Base-by-base conservation (phyloP, 1,284 basidiomycete genomes). In the Naganishia cerealis region DNA sequence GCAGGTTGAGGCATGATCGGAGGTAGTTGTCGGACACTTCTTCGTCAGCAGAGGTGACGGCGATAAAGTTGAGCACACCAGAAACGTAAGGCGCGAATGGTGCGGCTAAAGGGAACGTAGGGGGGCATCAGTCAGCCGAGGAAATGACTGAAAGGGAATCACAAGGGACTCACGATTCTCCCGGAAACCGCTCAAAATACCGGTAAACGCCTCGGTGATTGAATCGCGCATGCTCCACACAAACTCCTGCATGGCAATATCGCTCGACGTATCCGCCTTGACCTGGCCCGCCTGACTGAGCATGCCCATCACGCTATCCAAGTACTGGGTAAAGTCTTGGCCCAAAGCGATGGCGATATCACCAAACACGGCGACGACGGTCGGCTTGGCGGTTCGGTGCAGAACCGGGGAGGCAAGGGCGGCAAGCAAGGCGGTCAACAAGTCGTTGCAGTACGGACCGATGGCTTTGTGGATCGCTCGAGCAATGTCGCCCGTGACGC, bases 291-390 rank as follows among this genome's bases (percentile, higher is more conserved):
- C 95, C 82, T 99, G 94, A 73, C 87, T 86, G 62, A 99, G 83
- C 33, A 99, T 94, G 57, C 83, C 86, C 91, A 97, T 94, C 5
- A 92, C 92, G 10, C 91, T 91, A 70, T 88, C 87, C 58, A 97
- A 84, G 81, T 90, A 99, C 1, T 93, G 93, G 75, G 91, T 90
- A 78, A 97, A 99, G 13, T 84, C 84, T 10, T 86, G 82, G 0
- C 92, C 93, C 71, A 97, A 90, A 0, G 96, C 94, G 26, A 99
- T 85, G 9, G 94, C 95, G 72, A 99, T 90, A 78, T 99, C 95
- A 43, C 96, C 96, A 76, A 99, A 99, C 81, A 92, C 94, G 16
- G 91, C 89, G 70, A 99, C 83, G 74, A 98, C 93, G 16, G 90
- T 89, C 53, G 98, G 95, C 85, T 99, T 99, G 77, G 98, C 96